Evolutionary conservation across 441 rosid species (phyloP), one percentile per base, ranked within the genome.

Genomic region (Populus trichocarpa): DNA sequence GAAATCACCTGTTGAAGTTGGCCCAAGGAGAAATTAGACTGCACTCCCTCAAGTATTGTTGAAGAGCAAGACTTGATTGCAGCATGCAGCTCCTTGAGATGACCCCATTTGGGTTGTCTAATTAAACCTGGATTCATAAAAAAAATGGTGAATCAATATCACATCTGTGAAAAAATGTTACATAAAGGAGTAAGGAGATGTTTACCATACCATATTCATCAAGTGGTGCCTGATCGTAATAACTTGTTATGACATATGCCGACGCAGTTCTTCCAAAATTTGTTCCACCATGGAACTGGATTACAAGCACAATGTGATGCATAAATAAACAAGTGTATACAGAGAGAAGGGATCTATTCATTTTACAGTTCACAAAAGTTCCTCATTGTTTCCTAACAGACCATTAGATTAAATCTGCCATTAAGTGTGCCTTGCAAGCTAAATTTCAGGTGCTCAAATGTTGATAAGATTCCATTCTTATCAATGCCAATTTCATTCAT

Each of bases 191-290:
- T 16, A 18, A 53, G 22, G 61, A 6, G 61, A 53, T 53, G 61
- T 18, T 53, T 53, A 53, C 61, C 86, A 81, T 26, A 93, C 99
- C 99, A 18, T 93, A 96, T 87, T 96, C 99, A 30, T 94, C 98
- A 0, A 96, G 87, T 16, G 98, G 99, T 84, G 99, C 97, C 84
- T 92, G 94, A 82, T 96, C 98, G 11, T 96, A 96, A 75, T 96
- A 96, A 61, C 93, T 75, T 72, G 94, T 89, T 70, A 90, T 90
- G 69, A 91, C 79, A 78, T 91, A 92, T 13, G 95, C 87, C 2
- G 99, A 77, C 8, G 90, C 86, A 25, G 93, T 91, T 84, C 98
- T 89, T 70, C 97, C 99, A 28, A 96, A 92, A 85, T 94, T 93
- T 9, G 99, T 96, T 72, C 99, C 99, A 20, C 61, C 61, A 53